phyloP scores from a whole-genome alignment of 208 protist genomes.

The Leishmania guyanensis region DNA sequence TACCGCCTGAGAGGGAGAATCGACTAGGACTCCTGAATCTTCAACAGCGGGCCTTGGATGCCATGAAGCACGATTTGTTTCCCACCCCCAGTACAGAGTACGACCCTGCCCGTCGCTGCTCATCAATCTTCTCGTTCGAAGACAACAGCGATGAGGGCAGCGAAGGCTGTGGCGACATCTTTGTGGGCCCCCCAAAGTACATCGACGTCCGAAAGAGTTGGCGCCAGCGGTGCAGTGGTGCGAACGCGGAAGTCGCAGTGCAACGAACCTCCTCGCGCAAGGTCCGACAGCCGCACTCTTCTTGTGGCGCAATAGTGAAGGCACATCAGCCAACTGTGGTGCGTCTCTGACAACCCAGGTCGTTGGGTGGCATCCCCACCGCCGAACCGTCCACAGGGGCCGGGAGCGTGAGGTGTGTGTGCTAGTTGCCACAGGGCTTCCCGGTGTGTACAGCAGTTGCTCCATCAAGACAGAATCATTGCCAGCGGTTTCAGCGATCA shows the following conservation, averaged over 20 bases:
- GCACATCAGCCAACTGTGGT: not conserved
- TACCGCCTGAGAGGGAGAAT: not conserved
- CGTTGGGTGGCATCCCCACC: slow-evolving; percentile 5
- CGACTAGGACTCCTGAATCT: not conserved
- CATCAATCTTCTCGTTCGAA: not conserved
- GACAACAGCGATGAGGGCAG: not conserved
- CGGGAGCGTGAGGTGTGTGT: slow-evolving; percentile 35
- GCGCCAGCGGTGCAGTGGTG: not conserved
- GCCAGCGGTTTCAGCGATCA: slow-evolving; percentile 70
- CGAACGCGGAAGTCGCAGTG: not conserved
- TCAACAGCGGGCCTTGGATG: not conserved
- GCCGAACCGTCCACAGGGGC: not conserved
- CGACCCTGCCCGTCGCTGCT: not conserved
- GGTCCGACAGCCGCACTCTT: no score
- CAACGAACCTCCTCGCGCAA: not conserved
- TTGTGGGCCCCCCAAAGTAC: slow-evolving; percentile 6
- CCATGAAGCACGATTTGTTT: not conserved
- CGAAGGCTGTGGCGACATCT: not conserved
- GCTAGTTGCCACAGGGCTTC: slow-evolving; percentile 64
- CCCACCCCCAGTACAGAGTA: not conserved
- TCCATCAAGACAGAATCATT: slow-evolving; percentile 77
- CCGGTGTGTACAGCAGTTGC: slow-evolving; percentile 63
- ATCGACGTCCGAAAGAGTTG: not conserved
- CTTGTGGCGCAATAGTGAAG: not conserved
- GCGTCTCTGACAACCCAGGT: slow-evolving; percentile 43